Base-by-base conservation (phyloP, 148 eudicot species). In the Bassia scoparia region DNA sequence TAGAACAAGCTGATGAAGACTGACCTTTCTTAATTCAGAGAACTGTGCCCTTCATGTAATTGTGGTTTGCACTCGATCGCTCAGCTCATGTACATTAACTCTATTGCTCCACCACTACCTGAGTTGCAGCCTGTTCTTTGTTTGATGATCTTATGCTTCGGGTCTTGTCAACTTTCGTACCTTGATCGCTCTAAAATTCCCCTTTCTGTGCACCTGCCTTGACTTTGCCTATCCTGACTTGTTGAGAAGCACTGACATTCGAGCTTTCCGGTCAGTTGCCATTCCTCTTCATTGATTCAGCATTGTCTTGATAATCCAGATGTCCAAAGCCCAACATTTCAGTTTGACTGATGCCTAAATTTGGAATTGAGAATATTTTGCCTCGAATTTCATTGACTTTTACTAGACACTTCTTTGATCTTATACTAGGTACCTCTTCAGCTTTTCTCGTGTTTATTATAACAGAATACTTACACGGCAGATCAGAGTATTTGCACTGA, bases 11-110 rank as follows among this genome's bases (percentile, higher is more conserved):
- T 41, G 30, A 80, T 72, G 79, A 71, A 38, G 58, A 61, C 64
- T 68, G 30, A 68, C 71, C 79, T 82, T 83, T 79, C 64, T 87
- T 74, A 77, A 78, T 60, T 83, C 81, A 81, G 87, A 71, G 80
- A 81, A 74, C 79, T 88, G 26, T 85, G 43, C 75, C 89, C 71
- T 86, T 84, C 84, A 86, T 72, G 80, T 83, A 80, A 69, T n/a
- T 79, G 76, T 33, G 91, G 87, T 64, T 80, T 61, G 69, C 66
- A 67, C 58, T 75, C 21, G 82, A 80, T 26, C n/a, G 72, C 38
- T 64, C 74, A 30, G 68, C 31, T 7, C 77, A 46, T 74, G 64
- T 59, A 27, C 38, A 61, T 53, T 48, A 61, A 77, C 68, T 59
- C 70, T 9, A 33, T 71, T 52, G 71, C 68, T 61, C 54, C 76